Percentiles rank a stretch among this genome's conserved stretches.
phyloP scores from a whole-genome alignment of 495 filamentous ascomycete genomes.

The Xylaria grammica region DNA sequence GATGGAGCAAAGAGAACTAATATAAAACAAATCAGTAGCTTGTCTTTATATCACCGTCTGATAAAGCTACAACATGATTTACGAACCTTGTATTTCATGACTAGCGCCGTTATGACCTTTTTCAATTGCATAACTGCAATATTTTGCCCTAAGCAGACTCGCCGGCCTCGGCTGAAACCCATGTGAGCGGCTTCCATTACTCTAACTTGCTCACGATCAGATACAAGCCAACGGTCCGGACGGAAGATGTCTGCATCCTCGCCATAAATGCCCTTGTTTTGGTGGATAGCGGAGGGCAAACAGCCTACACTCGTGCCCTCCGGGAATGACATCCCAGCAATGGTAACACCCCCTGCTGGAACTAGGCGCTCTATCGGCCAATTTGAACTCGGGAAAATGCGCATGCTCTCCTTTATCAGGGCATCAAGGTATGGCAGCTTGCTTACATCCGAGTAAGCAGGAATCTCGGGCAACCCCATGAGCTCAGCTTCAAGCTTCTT shows the following conservation, averaged over 20 bases:
- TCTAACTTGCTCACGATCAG: slow-evolving; percentile 36
- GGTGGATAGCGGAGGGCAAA: slow-evolving; percentile 51
- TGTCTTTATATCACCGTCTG: background rate
- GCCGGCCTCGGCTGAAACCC: slow-evolving; percentile 62
- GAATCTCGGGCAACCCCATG: slow-evolving; percentile 31
- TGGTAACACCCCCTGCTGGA: slow-evolving; percentile 53
- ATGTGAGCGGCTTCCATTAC: slow-evolving; percentile 50
- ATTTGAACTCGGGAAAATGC: slow-evolving; percentile 55
- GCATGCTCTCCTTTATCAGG: slow-evolving; percentile 63
- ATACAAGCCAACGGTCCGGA: slow-evolving; percentile 59
- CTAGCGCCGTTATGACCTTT: slow-evolving; percentile 65
- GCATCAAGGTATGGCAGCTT: slow-evolving; percentile 61
- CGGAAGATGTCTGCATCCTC: slow-evolving; percentile 55
- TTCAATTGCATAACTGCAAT: slow-evolving; percentile 66
- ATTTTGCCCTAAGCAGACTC: slow-evolving; percentile 69
- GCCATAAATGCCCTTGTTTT: slow-evolving; percentile 55
- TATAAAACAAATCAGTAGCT: background rate
- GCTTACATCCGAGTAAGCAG: slow-evolving; percentile 23
- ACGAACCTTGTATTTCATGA: slow-evolving; percentile 39
- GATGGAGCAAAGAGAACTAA: background rate
- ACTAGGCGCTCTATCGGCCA: slow-evolving; percentile 60
- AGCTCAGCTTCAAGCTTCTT: slow-evolving; percentile 56
- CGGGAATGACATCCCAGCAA: slow-evolving; percentile 57
- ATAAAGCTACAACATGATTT: background rate
- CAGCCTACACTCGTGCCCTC: slow-evolving; percentile 44